Evolutionary conservation across 305 asterid genomes (phyloP), one percentile per base, ranked within the genome.

Genomic region (Euphrasia arctica): DNA sequence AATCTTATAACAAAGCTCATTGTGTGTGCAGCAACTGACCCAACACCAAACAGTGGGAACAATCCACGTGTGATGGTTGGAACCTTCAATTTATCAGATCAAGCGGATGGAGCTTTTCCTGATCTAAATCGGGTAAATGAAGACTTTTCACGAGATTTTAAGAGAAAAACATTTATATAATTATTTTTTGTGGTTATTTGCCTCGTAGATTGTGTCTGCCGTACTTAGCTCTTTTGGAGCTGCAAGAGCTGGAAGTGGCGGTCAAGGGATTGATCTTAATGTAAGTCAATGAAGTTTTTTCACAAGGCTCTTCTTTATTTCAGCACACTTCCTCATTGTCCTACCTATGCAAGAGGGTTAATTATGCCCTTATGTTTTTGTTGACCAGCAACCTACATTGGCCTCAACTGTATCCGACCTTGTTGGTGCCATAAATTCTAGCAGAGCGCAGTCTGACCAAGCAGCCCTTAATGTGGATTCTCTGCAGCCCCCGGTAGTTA

Each of bases 31-130:
- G 96, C 72, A 75, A 70, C 79, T 60, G 90, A 86, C 73, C 80
- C 91, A 55, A 58, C 81, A 56, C 76, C 87, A 61, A 70, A 80
- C 72, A 58, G 79, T 65, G 86, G 78, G 61, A 77, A 72, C 66
- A 70, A 62, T 67, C 87, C 96, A 55, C 82, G 87, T 58, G 73
- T 84, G 79, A 74, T 92, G 62, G 89, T 92, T 72, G 96, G 95
- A 52, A 83, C 96, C 77, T 92, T 89, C 74, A 85, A 86, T 72
- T 62, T 90, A 72, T 80, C 95, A 50, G 98, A 89, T 66, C 97
- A 84, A 56, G 89, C 82, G 52, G 96, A 88, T 75, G 94, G 93
- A 70, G 72, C 80, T 71, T 80, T 89, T 63, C 92, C 90, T 65
- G 93, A 86, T 76, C 72, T 90, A 48, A 85, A 85, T 74, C 89